Base-by-base conservation (phyloP, 106 monocot species). In the Acorus gramineus region DNA sequence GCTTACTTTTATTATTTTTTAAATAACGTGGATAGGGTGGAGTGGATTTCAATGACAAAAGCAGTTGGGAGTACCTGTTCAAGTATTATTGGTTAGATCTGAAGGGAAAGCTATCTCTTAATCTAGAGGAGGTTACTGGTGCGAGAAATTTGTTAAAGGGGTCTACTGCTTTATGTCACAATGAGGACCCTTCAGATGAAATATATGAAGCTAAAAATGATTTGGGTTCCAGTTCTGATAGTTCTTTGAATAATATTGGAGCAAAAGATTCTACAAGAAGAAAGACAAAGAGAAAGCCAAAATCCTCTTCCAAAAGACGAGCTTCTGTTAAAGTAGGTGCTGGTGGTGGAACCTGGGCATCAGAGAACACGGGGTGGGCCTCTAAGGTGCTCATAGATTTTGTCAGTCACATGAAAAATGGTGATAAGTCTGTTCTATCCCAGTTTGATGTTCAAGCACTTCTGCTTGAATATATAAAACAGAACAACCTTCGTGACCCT, bases 51-150 rank as follows among this genome's bases (percentile, higher is more conserved):
- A 82, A 98, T 81, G 98, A 98, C 65, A 87, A 77, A 64, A 81
- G 46, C 45, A 87, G 90, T 67, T 96, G 88, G 85, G 73, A 80
- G 63, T 86, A 73, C 75, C 75, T 98, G 49, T 98, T 98, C 59
- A 98, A 88, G 74, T 91, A 92, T 68, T 98, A 92, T 61, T 98
- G 98, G 98, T 64, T 80, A 50, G 81, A 81, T 62, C 61, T 88
- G 71, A 98, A 89, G 64, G 62, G 14, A 67, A 98, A 86, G 53
- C 66, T 85, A 54, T 92, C 88, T 57, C 76, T 98, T 59, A 84
- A 83, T 44, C 63, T 81, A 6, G 98, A 98, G 48, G 98, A 98
- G 79, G 14, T 98, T 58, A 56, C 66, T 46, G 69, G 56, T 12
- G 87, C 83, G 71, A 83, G 71, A 72, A 74, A 65, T 65, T 76